Conservation (phyloP, 805 yeast species). For the Diddensiella caesifluorescens region DNA sequence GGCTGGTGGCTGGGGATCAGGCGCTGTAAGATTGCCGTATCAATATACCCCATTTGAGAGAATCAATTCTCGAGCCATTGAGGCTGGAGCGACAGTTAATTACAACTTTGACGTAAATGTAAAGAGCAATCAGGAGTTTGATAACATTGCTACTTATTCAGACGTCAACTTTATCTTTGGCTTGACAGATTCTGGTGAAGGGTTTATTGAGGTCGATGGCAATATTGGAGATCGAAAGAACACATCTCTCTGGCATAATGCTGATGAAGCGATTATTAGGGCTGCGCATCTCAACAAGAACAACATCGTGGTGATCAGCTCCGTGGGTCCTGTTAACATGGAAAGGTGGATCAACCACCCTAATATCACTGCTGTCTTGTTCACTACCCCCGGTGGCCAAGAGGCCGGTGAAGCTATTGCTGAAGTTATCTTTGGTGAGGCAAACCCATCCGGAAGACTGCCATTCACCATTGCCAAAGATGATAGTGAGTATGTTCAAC, state of each 20-base stretch:
- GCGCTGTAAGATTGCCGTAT: constrained; percentile 50
- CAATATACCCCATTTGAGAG: constrained; percentile 58
- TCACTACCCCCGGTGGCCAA: constrained; percentile 53
- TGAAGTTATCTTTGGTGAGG: constrained; percentile 54
- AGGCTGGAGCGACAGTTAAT: constrained; percentile 42
- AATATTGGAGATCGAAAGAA: constrained; percentile 56
- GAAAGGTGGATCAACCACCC: constrained; percentile 52
- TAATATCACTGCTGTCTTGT: constrained; percentile 53
- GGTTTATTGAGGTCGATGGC: constrained; percentile 51
- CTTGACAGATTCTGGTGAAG: constrained; percentile 54
- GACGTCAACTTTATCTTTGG: constrained; percentile 54
- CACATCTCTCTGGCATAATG: constrained; percentile 51
- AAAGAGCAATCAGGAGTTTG: constrained; percentile 34
- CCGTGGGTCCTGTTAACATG: constrained; percentile 57
- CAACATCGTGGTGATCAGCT: constrained; percentile 53
- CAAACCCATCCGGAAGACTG: constrained; percentile 57
- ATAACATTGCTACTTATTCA: constrained; percentile 43
- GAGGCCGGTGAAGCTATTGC: constrained; percentile 53
- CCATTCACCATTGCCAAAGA: constrained; percentile 60
- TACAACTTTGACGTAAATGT: constrained; percentile 44
- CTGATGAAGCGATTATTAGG: constrained; percentile 46
- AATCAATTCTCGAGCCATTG: constrained; percentile 43
- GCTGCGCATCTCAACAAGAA: constrained; percentile 48
- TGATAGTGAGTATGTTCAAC: constrained; percentile 42
- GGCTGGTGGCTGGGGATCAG: constrained; percentile 63